Evolutionary conservation across 129 eudicot species (phyloP).

Genomic region (Tanacetum coccineum): DNA sequence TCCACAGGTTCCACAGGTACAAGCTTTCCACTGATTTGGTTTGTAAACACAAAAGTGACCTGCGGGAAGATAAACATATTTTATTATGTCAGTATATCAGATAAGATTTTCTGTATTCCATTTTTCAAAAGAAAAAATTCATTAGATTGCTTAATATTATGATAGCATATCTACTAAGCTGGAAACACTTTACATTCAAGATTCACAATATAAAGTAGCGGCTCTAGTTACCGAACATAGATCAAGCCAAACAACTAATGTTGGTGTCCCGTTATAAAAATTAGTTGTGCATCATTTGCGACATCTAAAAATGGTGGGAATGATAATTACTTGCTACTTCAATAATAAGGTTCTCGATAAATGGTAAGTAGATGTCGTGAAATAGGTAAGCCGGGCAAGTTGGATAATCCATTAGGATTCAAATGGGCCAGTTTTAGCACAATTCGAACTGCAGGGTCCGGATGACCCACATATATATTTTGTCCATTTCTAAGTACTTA

Average conservation of each 20-base stretch:
- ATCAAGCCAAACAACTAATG: not conserved
- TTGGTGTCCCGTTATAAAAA: not conserved
- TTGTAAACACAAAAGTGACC: conserved; percentile 90
- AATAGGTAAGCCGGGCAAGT: too few species aligned
- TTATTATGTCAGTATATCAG: not conserved
- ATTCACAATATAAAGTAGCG: not conserved
- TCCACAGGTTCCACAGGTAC: conserved; percentile 73
- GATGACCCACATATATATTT: too few species aligned
- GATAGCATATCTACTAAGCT: not conserved
- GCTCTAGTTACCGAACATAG: not conserved
- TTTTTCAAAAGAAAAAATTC: too few species aligned
- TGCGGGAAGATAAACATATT: conserved; percentile 21
- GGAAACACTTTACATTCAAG: not conserved
- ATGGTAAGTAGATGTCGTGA: too few species aligned
- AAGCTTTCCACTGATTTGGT: conserved; percentile 93
- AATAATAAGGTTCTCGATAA: not conserved
- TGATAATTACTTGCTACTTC: not conserved
- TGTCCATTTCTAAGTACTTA: too few species aligned
- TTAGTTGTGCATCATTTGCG: not conserved
- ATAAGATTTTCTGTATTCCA: not conserved
- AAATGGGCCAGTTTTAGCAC: too few species aligned
- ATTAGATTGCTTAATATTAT: not conserved
- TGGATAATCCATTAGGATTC: too few species aligned
- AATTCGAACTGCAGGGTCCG: too few species aligned
- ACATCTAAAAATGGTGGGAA: not conserved